Evolutionary conservation across 2,329 filamentous ascomycete genomes (phyloP), one percentile per base, ranked within the genome.

Genomic region (Pseudogymnoascus sp.): DNA sequence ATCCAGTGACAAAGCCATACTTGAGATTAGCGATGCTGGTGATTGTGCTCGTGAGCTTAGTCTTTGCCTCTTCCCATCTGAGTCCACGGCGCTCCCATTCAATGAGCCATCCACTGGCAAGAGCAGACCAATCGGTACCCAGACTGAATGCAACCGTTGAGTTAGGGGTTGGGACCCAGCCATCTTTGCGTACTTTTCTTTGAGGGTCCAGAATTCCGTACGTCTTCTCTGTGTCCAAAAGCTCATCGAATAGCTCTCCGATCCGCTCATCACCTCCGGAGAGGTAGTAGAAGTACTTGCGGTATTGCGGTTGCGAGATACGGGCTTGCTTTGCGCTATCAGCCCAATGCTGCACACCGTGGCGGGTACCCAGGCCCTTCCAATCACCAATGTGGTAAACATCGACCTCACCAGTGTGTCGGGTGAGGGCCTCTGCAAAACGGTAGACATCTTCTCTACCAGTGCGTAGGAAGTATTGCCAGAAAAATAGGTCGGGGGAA

Each of bases 321-420:
- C 85, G 82, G 0, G 80, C 82, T 71, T 88, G 85, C 69, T 88
- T 87, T 0, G 81, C 79, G 62, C 82, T 85, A 68, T 88, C 85
- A 14, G 78, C 72, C 74, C 78, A 88, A 66, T 88, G 85, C 70
- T 86, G 83, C 0, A 88, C 81, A 1, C 84, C 84, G 64, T 88
- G 85, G 3, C 85, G 77, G 0, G 85, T 87, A 1, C 85, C 85
- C 1, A 88, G 77, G 0, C 84, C 84, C 63, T 81, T 84, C 72
- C 78, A 85, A 7, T 77, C 72, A 0, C 85, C 84, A 0, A 82
- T 69, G 66, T 88, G 85, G 66, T 88, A 87, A 0, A 83, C 80
- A 65, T 88, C 85, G 0, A 87, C 84, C 63, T 88, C 85, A 0
- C 81, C 79, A 0, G 82, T 84, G 62, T 87, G 85, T 1, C 84